Base-by-base conservation (phyloP, 345 rosid genomes). In the Arabidopsis suecica region DNA sequence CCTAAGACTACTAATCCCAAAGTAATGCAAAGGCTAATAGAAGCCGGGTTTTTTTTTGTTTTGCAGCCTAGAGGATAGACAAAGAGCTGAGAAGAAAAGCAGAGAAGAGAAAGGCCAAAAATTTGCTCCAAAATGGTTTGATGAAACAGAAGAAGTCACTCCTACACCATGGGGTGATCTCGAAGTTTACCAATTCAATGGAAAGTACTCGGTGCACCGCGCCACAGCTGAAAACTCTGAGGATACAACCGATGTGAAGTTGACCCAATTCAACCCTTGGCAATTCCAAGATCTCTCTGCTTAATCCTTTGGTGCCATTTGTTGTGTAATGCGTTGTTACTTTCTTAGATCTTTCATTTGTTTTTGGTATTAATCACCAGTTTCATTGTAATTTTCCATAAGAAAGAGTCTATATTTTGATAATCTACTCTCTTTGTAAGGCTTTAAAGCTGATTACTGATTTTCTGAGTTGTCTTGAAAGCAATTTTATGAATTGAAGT, bases 81-180 rank as follows among this genome's bases (percentile, higher is more conserved):
- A 90, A 28, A 82, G 93, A 80, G 84, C 89, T 45, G 96, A 90
- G 71, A 90, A 82, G 82, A 81, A 75, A 83, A 80, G 11, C 69
- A 74, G 93, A 9, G 93, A 87, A 83, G 87, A 82, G 5, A 83
- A 81, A 53, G 84, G 85, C 14, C 85, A 88, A 20, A 74, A 71
- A 30, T 88, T 84, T 61, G 71, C 72, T 33, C 85, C 96, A 5
- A 86, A 77, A 81, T 90, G 96, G 93, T 90, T 90, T 68, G 85
- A 88, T 75, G 73, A 61, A 36, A 84, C 90, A 14, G 71, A 72
- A 7, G 93, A 90, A 68, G 75, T 82, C 4, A 73, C 79, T 53
- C 83, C 90, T 0, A 88, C 96, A 7, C 93, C 90, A n/a, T 90
- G 91, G 93, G 93, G 93, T 0, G 91, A 90, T 64, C 70, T 88